Conservation (phyloP, 495 filamentous ascomycete genomes). For the Aspergillus indologenus region DNA sequence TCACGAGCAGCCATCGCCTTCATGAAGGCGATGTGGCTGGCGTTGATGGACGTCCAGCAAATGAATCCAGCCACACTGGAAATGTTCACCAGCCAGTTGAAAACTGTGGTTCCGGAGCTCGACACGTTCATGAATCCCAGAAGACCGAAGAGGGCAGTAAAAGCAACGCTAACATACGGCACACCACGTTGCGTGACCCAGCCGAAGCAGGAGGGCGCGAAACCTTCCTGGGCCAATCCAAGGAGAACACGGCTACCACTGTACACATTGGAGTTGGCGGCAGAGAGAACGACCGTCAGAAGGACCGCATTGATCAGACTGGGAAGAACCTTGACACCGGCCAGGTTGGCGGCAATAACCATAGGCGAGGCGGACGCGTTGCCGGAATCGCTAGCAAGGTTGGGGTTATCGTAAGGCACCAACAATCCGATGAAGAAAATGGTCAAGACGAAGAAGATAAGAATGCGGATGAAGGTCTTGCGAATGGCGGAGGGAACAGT, state of each 20-base stretch:
- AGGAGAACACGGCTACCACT: constrained; percentile 62
- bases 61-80: constrained; percentile 58
- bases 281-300: constrained; percentile 61
- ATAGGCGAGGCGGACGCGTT: constrained; percentile 62
- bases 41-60: constrained; percentile 53
- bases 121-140: constrained; percentile 41
- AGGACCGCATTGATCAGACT: constrained; percentile 73
- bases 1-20: constrained; percentile 48
- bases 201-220: constrained; percentile 52
- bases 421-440: constrained; percentile 70
- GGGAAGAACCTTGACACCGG: constrained; percentile 61
- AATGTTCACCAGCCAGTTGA: constrained; percentile 55
- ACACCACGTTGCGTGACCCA: constrained; percentile 41
- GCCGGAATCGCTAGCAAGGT: constrained; percentile 33
- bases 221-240: constrained; percentile 53
- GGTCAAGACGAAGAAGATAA: constrained; percentile 65
- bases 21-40: constrained; percentile 56
- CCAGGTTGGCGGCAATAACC: constrained; percentile 56
- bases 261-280: constrained; percentile 75
- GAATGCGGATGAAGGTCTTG: constrained; percentile 67
- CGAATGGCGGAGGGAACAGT: constrained; percentile 65
- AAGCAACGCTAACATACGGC: constrained; percentile 39
- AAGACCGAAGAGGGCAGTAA: constrained; percentile 44
- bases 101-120: constrained; percentile 42
- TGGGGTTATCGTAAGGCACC: constrained; percentile 47